These are phyloP conservation scores for Starmerella stigmatis DNA, from an alignment of 805 yeast species.

Conservation along the genomic window DNA sequence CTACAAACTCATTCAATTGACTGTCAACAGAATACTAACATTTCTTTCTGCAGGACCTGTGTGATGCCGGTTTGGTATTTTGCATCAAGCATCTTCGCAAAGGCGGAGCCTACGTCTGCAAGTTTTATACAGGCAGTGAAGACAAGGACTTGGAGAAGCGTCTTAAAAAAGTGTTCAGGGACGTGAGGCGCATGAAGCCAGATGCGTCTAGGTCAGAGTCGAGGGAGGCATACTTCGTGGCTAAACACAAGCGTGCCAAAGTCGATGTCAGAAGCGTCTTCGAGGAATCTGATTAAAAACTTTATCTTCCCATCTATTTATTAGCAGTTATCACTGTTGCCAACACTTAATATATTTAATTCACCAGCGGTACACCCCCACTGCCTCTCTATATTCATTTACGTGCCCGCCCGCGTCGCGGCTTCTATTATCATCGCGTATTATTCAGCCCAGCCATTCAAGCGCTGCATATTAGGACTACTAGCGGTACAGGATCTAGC, in stretches of 20 bases:
- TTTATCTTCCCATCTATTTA: conserved; percentile 2
- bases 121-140: conserved; percentile 74
- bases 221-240: conserved; percentile 72
- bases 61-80: conserved; percentile 79
- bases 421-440: too few species aligned
- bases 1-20: not conserved
- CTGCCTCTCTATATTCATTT: too few species aligned
- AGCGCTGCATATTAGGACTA: too few species aligned
- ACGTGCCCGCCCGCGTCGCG: too few species aligned
- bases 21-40: conserved; percentile 13
- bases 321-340: too few species aligned
- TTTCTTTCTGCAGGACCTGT: conserved; percentile 46
- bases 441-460: too few species aligned
- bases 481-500: too few species aligned
- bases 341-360: too few species aligned
- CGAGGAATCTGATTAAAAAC: not conserved
- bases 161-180: conserved; percentile 47
- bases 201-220: conserved; percentile 68
- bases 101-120: conserved; percentile 69
- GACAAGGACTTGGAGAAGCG: conserved; percentile 54
- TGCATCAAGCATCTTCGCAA: conserved; percentile 60
- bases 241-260: conserved; percentile 35
- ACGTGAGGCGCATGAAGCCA: conserved; percentile 67
- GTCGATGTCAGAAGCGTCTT: conserved; percentile 8
- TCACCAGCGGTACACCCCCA: too few species aligned